Evolutionary conservation across 257 asterid species (phyloP), one percentile per base, ranked within the genome.

Genomic region (Ajuga chamaepitys): DNA sequence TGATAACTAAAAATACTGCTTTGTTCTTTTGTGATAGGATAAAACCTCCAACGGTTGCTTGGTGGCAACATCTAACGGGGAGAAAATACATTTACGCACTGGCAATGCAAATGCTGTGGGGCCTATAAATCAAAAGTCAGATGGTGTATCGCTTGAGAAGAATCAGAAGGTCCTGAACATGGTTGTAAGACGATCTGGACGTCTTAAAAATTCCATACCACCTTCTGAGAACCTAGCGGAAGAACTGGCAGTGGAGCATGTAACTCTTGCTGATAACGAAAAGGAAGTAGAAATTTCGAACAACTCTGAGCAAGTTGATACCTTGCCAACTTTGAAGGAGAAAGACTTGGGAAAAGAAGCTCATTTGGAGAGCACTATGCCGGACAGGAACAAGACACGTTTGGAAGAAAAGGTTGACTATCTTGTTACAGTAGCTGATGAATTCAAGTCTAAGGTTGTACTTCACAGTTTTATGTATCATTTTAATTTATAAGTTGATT

Each of bases 351-450:
- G 47, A 34, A 68, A 30, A 25, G 82, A 80, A 51, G 46, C 62
- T 10, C 64, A 35, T 52, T 47, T 5, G 7, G 24, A 53, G 17
- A 59, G 35, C 32, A 4, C 35, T 22, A 47, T 10, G 9, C 63
- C 48, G 8, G n/a, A 57, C 4, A 40, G 3, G 60, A 40, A 61
- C 3, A 70, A 26, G 25, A 24, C 12, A 32, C 61, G 35, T 45
- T 47, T 70, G 61, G 75, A 62, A 51, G 84, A 75, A 26, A 84
- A 82, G 64, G 47, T 82, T 34, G 80, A 66, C 61, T 73, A 68
- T 74, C 70, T 82, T 16, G 60, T 77, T 13, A 67, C 30, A 64
- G 62, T 74, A 40, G 76, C 64, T 28, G 26, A 69, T 58, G 73
- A 73, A 14, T 70, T 76, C 41, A 73, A 71, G 58, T 48, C 73